Evolutionary conservation across 106 monocot genomes (phyloP).

Genomic region (Dioscorea alata): DNA sequence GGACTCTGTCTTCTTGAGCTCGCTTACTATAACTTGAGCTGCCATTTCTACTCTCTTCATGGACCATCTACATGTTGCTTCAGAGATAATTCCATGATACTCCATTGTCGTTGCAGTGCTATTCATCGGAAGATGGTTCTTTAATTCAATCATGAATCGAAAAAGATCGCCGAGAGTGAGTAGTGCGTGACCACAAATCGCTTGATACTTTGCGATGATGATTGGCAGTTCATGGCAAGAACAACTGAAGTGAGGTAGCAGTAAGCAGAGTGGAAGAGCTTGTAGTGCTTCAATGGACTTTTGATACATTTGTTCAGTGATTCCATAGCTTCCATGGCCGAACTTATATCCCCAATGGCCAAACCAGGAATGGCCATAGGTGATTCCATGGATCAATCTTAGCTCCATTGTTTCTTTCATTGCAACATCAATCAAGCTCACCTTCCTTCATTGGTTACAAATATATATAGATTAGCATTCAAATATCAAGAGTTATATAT

Average conservation of each 20-base stretch:
- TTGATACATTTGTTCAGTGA: slow-evolving; percentile 48
- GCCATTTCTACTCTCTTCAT: slow-evolving; percentile 84
- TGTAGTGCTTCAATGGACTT: slow-evolving; percentile 50
- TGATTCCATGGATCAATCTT: slow-evolving; percentile 64
- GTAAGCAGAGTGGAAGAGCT: slow-evolving; percentile 52
- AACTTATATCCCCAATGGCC: slow-evolving; percentile 69
- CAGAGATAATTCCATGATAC: slow-evolving; percentile 43
- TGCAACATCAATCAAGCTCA: slow-evolving; percentile 68
- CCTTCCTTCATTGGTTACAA: slow-evolving; percentile 33
- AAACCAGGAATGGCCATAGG: slow-evolving; percentile 85
- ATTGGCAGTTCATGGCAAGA: slow-evolving; percentile 23
- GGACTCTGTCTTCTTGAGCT: slow-evolving; percentile 43
- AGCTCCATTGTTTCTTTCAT: slow-evolving; percentile 70
- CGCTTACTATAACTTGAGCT: slow-evolving; percentile 66
- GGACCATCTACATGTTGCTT: slow-evolving; percentile 74
- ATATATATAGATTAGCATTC: no score
- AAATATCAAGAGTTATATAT: not conserved
- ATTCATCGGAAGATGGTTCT: slow-evolving; percentile 35
- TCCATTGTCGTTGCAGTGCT: slow-evolving; percentile 28
- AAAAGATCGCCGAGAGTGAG: slow-evolving; percentile 56
- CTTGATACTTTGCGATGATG: slow-evolving; percentile 62
- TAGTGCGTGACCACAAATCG: slow-evolving; percentile 27
- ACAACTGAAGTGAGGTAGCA: slow-evolving; percentile 39
- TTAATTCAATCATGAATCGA: slow-evolving; percentile 66
- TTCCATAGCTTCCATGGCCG: slow-evolving; percentile 57